phyloP scores from a whole-genome alignment of 805 yeast species.

The Sugiyamaella lignohabitans region DNA sequence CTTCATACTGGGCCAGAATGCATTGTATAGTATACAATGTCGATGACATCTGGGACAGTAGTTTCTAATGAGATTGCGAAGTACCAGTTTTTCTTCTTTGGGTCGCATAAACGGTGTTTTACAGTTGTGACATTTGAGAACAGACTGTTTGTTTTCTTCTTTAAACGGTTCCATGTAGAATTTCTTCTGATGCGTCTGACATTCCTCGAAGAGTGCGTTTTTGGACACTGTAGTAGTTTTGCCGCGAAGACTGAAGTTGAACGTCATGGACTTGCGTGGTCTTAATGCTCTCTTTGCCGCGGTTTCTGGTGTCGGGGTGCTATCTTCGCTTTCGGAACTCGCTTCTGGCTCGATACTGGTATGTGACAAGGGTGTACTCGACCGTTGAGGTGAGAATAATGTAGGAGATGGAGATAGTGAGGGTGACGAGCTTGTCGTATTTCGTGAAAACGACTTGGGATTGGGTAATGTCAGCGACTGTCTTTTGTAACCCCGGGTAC shows the following conservation, averaged over 20 bases:
- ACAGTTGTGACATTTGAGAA: conserved; percentile 19
- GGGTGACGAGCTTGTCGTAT: no score
- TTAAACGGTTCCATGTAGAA: conserved; percentile 7
- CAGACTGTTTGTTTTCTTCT: conserved; percentile 1
- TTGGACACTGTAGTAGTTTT: background rate
- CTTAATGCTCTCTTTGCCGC: conserved; percentile 1
- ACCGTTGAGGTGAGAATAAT: conserved; percentile 3
- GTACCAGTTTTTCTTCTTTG: conserved; percentile 12
- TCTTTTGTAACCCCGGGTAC: no score
- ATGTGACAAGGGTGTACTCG: conserved; percentile 7
- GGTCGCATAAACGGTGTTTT: conserved; percentile 10
- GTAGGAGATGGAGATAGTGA: conserved; percentile 7
- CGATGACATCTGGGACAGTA: conserved; percentile 30
- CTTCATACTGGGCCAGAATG: conserved; percentile 26
- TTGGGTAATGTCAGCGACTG: no score
- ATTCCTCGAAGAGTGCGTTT: conserved; percentile 2
- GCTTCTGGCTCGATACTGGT: conserved; percentile 17
- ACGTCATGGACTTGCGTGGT: background rate
- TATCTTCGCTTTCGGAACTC: no score
- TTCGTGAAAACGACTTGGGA: no score
- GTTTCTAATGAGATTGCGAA: conserved; percentile 14
- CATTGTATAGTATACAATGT: conserved; percentile 26
- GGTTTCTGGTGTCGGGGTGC: conserved; percentile 1
- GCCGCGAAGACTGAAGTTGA: background rate
- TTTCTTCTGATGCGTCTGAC: conserved; percentile 3